Evolutionary conservation across 768 basidiomycete species (phyloP), one percentile per base, ranked within the genome.

Genomic region (Daedaleopsis sinensis): DNA sequence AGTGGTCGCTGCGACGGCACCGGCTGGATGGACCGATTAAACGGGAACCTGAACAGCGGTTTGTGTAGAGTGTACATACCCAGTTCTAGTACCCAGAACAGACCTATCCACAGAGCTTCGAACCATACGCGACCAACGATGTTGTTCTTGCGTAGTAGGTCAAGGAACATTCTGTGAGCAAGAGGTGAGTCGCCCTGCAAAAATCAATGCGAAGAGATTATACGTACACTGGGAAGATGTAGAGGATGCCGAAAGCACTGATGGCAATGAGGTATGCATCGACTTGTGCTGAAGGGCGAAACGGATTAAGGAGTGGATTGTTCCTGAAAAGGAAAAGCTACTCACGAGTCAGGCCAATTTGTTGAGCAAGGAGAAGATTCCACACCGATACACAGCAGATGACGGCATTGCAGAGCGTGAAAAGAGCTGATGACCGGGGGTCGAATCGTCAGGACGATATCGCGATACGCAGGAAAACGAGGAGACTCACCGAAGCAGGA

Each of bases 71-170:
- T 11, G n/a, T 11, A 71, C 82, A 39, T 68, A 92, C 90, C 80
- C 5, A 91, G 75, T 63, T 88, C 76, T 74, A 90, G 72, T 13
- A 81, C 44, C 70, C 83, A 86, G 65, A 87, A 85, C 6, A 86
- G 18, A 1, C 76, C 74, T 38, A 86, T 74, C 89, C 89, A 91
- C 23, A 72, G 50, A 65, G 81, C 82, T 69, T 92, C 90, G 64
- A 91, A 88, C 87, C 87, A 90, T 16, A 91, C 84, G n/a, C 79
- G 81, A 23, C 81, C 80, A 21, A 84, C 79, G 47, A 88, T 70
- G 8, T 82, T 72, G 70, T 82, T 74, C 61, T 74, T 78, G 19
- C 79, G 78, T 23, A 82, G 67, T 38, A 90, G 71, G 71, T 91
- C 89, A 42, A 84, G 70, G 63, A 88, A 87, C 48, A 82, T 79